Conservation (phyloP, 148 eudicot species). For the Rhododendron williamsianum region DNA sequence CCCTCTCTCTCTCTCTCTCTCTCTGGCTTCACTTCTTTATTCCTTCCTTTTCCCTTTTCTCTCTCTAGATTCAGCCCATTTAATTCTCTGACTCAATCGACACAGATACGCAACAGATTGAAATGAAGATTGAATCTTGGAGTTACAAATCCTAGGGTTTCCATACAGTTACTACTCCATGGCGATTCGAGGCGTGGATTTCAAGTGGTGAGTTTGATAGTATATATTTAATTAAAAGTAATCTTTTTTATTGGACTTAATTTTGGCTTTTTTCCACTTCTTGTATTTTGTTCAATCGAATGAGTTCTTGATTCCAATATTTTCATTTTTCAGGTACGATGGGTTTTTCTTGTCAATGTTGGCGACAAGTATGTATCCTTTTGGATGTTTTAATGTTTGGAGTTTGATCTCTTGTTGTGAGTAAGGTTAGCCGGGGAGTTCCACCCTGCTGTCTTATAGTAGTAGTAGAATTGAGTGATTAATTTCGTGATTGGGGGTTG, state of each 20-base stretch:
- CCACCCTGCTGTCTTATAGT: background rate
- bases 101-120: background rate
- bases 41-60: background rate
- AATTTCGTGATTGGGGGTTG: background rate
- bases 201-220: constrained; percentile 59
- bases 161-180: constrained; percentile 16
- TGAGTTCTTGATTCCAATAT: constrained; percentile 13
- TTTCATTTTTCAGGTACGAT: constrained; percentile 82
- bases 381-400: background rate
- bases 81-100: background rate
- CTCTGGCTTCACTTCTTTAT: background rate
- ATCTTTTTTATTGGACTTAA: background rate
- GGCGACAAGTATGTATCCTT: constrained; percentile 93
- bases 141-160: constrained; percentile 7
- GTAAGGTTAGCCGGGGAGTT: background rate
- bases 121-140: constrained; percentile 5
- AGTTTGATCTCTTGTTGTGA: background rate
- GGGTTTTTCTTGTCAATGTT: constrained; percentile 98
- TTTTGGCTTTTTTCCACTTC: background rate
- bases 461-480: background rate
- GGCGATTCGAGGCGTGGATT: constrained; percentile 65
- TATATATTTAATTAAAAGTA: background rate
- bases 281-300: background rate
- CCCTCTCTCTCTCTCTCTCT: background rate
- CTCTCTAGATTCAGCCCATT: constrained; percentile 5